Percentiles rank a stretch among this genome's conserved stretches.
Evolutionary conservation across 495 filamentous ascomycete species (phyloP).

Genomic region (Hypoxylon fuscum): DNA sequence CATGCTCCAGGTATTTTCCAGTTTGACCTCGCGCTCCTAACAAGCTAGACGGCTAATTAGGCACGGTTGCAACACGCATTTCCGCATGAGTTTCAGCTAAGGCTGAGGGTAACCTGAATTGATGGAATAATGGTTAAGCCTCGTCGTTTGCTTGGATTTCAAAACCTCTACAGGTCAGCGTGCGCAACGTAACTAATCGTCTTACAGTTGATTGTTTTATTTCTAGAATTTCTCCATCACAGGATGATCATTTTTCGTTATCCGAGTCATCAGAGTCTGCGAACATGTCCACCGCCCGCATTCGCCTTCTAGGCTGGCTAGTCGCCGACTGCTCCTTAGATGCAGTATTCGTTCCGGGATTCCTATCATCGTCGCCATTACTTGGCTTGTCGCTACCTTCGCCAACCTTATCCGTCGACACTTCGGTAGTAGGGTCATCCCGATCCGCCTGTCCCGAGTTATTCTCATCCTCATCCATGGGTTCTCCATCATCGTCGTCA

Average conservation of each 20-base stretch:
- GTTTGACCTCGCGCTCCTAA: too few species aligned
- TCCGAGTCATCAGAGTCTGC: slow-evolving; percentile 66
- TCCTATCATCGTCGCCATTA: slow-evolving; percentile 34
- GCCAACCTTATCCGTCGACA: slow-evolving; percentile 28
- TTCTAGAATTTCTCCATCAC: background rate
- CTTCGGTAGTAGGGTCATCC: slow-evolving; percentile 27
- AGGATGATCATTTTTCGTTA: slow-evolving; percentile 36
- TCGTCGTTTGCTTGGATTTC: too few species aligned
- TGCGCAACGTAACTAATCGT: too few species aligned
- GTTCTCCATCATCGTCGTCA: slow-evolving; percentile 49
- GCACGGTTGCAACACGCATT: too few species aligned
- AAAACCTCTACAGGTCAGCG: too few species aligned
- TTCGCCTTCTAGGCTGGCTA: slow-evolving; percentile 60
- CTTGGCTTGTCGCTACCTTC: slow-evolving; percentile 43
- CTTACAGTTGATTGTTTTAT: too few species aligned
- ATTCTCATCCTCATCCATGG: slow-evolving; percentile 47
- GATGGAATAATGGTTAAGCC: too few species aligned
- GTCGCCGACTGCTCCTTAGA: slow-evolving; percentile 20
- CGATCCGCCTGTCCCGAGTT: slow-evolving; percentile 50
- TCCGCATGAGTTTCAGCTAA: too few species aligned
- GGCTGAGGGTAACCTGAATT: too few species aligned
- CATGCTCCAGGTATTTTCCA: too few species aligned
- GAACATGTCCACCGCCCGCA: slow-evolving; percentile 95
- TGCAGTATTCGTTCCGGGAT: background rate
- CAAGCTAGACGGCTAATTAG: too few species aligned